phyloP scores from a whole-genome alignment of 129 eudicot genomes.

The Saposhnikovia divaricata region DNA sequence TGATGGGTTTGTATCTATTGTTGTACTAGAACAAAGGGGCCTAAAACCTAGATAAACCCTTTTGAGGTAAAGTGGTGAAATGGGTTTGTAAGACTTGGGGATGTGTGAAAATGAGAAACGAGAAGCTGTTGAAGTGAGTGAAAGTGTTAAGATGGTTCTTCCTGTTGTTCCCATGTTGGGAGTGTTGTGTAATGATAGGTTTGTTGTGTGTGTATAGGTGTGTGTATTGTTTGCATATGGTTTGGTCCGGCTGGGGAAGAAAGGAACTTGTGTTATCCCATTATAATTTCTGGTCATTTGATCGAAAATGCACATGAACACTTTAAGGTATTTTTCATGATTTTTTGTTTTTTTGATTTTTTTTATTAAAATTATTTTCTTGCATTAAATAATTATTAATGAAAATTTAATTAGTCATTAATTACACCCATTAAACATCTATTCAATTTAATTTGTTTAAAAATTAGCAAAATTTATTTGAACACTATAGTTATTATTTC shows the following conservation, averaged over 20 bases:
- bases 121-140: conserved; percentile 33
- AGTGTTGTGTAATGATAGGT: neutral
- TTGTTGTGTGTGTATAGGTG: neutral
- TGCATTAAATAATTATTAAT: no score
- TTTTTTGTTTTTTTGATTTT: no score
- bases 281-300: no score
- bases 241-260: neutral
- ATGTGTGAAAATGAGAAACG: conserved; percentile 40
- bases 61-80: conserved; percentile 11
- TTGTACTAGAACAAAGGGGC: conserved; percentile 30
- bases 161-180: conserved; percentile 48
- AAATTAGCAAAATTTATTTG: no score
- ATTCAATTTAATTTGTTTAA: no score
- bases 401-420: no score
- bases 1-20: conserved; percentile 19
- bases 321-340: no score
- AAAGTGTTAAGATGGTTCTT: conserved; percentile 43
- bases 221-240: neutral
- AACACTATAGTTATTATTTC: no score
- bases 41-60: conserved; percentile 43
- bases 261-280: neutral
- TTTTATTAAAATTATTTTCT: no score
- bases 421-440: no score
- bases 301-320: no score
- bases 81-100: conserved; percentile 27